Base-by-base conservation (phyloP, 768 basidiomycete genomes). In the Rhizopogon roseolus region DNA sequence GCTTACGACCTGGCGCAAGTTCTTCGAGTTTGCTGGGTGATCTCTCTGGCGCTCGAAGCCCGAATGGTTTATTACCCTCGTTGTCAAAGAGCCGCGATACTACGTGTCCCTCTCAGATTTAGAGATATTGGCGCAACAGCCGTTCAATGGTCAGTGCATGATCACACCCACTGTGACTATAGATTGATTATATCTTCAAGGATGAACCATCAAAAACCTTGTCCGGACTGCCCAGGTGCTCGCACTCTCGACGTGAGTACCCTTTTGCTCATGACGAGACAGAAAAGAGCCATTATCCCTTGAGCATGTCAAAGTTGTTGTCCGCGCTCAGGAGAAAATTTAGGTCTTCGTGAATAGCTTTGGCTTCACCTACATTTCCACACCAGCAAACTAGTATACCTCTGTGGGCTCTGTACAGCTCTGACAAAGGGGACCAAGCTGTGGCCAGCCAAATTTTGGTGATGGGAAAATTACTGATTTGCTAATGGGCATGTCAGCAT, bases 151-250 rank as follows among this genome's bases (percentile, higher is more conserved):
- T 64, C 43, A 25, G 57, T 44, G 9, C 8, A 9, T 19, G 5
- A 39, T 46, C 5, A 34, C 41, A 17, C 28, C 14, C 27, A 6
- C 16, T 17, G 5, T 22, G 22, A 22, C 22, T 22, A 22, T 7
- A 17, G 13, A 22, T 13, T 41, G 17, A 41, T 50, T 16, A 27
- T 27, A 43, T 25, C 17, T 34, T 40, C 28, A 25, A 61, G 65
- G 68, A 11, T 56, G 63, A 3, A 61, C 60, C 2, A 70, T 68
- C 57, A 68, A 70, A 59, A 70, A 70, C 42, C 56, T 64, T 36
- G 64, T 68, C 19, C 61, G 69, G 10, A 69, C 67, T 5, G 64
- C 69, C 3, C 66, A 67, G 39, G 64, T 66, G 4, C 55, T 67
- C 11, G 64, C 68, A 6, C 50, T 66, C 0, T 59, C 65, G 7